These are phyloP conservation scores for Bruguiera parviflora DNA, from an alignment of 345 rosid species.

Conservation along the genomic window DNA sequence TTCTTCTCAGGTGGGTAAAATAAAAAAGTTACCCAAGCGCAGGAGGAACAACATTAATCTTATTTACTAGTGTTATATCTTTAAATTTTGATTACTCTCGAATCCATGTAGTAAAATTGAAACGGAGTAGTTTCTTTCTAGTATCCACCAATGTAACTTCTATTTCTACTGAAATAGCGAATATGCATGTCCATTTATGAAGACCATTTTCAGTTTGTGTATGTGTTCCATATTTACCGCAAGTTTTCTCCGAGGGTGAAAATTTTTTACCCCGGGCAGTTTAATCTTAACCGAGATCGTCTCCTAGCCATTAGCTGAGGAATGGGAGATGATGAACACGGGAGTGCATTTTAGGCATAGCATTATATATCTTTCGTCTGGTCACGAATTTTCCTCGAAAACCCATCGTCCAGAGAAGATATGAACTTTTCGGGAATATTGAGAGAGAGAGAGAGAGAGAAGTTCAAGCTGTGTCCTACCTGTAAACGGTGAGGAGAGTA, in stretches of 20 bases:
- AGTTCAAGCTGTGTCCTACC: slow-evolving; percentile 8
- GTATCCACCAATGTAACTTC: no score
- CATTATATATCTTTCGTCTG: slow-evolving; percentile 23
- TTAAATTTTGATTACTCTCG: no score
- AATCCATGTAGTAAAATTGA: no score
- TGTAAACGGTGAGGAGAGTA: slow-evolving; percentile 9
- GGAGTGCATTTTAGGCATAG: slow-evolving; percentile 18
- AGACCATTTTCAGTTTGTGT: no score
- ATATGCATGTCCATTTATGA: no score
- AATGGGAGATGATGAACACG: background rate
- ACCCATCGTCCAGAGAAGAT: slow-evolving; percentile 1
- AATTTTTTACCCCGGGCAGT: no score
- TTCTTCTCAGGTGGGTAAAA: slow-evolving; percentile 59
- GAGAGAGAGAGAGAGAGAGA: background rate
- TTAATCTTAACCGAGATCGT: no score
- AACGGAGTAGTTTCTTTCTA: no score
- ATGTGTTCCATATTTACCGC: no score
- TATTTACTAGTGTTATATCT: background rate
- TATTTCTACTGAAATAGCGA: no score
- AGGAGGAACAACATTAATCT: slow-evolving; percentile 6
- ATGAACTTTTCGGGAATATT: slow-evolving; percentile 5
- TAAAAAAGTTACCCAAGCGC: background rate
- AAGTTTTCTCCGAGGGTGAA: no score
- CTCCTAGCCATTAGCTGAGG: no score
- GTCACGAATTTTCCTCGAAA: slow-evolving; percentile 12